phyloP scores from a whole-genome alignment of 805 yeast genomes.

The Metschnikowia dekortorum region DNA sequence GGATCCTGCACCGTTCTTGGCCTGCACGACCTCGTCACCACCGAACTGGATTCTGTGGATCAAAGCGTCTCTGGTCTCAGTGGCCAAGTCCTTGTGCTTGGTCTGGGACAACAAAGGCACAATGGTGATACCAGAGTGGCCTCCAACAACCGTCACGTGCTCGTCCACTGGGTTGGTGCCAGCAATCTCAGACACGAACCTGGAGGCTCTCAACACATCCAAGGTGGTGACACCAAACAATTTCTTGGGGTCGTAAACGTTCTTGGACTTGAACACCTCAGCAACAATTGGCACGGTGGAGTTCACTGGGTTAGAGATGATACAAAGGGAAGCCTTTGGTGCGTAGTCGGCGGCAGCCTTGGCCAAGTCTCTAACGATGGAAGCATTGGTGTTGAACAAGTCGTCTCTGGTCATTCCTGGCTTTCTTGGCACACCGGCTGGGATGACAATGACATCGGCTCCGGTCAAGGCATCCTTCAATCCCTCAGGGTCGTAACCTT shows the following conservation, averaged over 20 bases:
- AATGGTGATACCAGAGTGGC: conserved; percentile 96
- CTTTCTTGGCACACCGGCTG: conserved; percentile 98
- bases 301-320: conserved; percentile 95
- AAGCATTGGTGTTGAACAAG: conserved; percentile 91
- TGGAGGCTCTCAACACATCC: conserved; percentile 84
- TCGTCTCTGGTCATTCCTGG: conserved; percentile 99
- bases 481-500: conserved; percentile 82
- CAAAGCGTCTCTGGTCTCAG: conserved; percentile 61
- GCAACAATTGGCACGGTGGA: conserved; percentile 96
- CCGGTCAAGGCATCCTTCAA: conserved; percentile 66
- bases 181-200: conserved; percentile 67
- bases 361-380: conserved; percentile 91
- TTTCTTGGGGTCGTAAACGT: conserved; percentile 87
- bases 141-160: conserved; percentile 87
- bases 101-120: conserved; percentile 90
- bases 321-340: conserved; percentile 77
- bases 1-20: conserved; percentile 91
- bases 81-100: conserved; percentile 56
- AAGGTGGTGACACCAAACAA: conserved; percentile 95
- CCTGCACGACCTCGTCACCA: conserved; percentile 93
- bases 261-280: conserved; percentile 80
- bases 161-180: conserved; percentile 75
- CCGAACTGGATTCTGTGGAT: conserved; percentile 91
- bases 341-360: conserved; percentile 74
- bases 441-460: conserved; percentile 84